These are phyloP conservation scores for Saraca asoca DNA, from an alignment of 331 rosid genomes.

Conservation along the genomic window DNA sequence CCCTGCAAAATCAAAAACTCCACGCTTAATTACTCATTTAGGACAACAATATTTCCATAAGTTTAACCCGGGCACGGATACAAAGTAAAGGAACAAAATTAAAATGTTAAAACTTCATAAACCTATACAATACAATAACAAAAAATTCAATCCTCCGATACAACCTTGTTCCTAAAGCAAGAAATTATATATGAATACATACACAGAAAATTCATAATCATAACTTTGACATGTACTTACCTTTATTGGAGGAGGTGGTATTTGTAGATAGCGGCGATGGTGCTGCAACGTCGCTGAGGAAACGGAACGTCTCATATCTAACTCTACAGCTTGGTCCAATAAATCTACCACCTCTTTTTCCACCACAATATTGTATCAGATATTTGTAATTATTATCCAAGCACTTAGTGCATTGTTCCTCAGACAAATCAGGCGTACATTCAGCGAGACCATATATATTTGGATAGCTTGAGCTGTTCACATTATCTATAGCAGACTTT, in stretches of 20 bases:
- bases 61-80: no score
- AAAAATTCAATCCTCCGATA: no score
- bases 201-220: no score
- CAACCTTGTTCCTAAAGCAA: no score
- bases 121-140: no score
- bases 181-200: no score
- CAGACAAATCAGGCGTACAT: conserved; percentile 51
- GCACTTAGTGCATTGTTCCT: conserved; percentile 31
- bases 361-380: conserved; percentile 6
- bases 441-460: conserved; percentile 36
- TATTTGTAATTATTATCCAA: conserved; percentile 25
- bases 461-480: conserved; percentile 14
- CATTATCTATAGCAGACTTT: conserved; percentile 40
- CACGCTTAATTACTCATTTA: no score
- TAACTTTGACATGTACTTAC: no score
- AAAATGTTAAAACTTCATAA: no score
- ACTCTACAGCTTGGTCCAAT: conserved; percentile 41
- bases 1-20: conserved; percentile 37
- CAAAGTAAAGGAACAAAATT: no score
- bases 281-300: conserved; percentile 24
- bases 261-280: background rate
- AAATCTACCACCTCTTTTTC: conserved; percentile 31
- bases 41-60: background rate
- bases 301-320: conserved; percentile 37
- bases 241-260: background rate